Percentiles rank a stretch among this genome's conserved stretches.
phyloP scores from a whole-genome alignment of 257 asterid species.

The Oldenlandia corymbosa region DNA sequence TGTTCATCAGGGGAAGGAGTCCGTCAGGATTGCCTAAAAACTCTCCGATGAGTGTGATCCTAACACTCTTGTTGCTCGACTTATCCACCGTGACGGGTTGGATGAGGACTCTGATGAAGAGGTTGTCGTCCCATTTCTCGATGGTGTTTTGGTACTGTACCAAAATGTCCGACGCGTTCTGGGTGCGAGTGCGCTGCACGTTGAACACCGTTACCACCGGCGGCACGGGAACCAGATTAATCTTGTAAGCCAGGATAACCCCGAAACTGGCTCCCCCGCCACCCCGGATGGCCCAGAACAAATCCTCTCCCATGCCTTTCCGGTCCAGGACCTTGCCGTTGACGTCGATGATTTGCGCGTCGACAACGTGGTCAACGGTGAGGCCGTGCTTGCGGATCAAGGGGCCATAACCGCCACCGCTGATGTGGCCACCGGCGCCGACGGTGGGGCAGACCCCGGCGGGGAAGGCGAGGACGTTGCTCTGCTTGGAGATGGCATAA shows the following conservation, averaged over 20 bases:
- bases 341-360: neutral
- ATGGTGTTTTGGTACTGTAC: too few species aligned
- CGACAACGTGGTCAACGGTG: neutral
- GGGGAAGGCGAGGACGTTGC: neutral
- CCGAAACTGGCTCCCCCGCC: neutral
- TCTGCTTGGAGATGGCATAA: neutral
- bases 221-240: neutral
- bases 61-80: too few species aligned
- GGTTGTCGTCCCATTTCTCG: too few species aligned
- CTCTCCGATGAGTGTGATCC: too few species aligned
- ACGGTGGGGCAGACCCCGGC: constrained; percentile 6
- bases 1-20: too few species aligned
- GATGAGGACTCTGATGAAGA: too few species aligned
- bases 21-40: too few species aligned
- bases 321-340: neutral
- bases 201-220: neutral
- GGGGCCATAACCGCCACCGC: constrained; percentile 10
- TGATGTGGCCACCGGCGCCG: neutral
- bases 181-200: neutral
- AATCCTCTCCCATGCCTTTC: constrained; percentile 4
- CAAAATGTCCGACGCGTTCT: too few species aligned
- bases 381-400: constrained; percentile 1
- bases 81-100: too few species aligned
- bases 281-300: constrained; percentile 1
- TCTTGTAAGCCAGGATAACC: neutral